phyloP scores from a whole-genome alignment of 768 basidiomycete species.

The Harrya chromipes region DNA sequence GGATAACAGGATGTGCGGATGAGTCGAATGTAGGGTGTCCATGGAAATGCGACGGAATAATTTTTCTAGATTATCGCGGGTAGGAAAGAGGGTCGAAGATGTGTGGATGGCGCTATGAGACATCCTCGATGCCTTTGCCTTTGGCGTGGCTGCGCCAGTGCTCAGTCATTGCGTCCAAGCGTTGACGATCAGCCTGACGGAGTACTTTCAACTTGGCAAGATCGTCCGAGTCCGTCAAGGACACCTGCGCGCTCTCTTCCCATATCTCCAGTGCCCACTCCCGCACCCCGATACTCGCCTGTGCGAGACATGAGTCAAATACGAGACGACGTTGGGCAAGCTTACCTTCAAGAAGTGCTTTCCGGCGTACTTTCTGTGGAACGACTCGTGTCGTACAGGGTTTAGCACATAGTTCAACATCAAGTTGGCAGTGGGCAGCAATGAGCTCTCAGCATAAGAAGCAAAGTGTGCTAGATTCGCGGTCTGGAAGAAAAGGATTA shows the following conservation, averaged over 20 bases:
- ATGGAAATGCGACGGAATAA: conserved; percentile 21
- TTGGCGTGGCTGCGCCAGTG: conserved; percentile 9
- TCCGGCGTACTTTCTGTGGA: conserved; percentile 86
- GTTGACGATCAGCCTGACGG: conserved; percentile 20
- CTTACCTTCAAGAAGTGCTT: conserved; percentile 82
- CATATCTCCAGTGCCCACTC: conserved; percentile 83
- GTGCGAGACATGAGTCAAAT: conserved; percentile 4
- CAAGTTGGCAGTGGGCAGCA: conserved; percentile 77
- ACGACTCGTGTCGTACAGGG: conserved; percentile 66
- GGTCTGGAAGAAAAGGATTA: conserved; percentile 46
- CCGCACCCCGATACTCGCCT: conserved; percentile 82
- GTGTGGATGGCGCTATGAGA: conserved; percentile 11
- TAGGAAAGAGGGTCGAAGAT: background rate
- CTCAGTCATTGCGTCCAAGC: conserved; percentile 12
- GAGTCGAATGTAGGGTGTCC: conserved; percentile 25
- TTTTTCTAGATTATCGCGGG: conserved; percentile 19
- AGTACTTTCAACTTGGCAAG: conserved; percentile 37
- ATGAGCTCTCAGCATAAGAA: conserved; percentile 73
- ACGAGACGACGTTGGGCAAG: background rate
- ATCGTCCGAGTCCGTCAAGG: conserved; percentile 47
- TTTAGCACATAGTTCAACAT: conserved; percentile 88
- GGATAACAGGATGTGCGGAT: conserved; percentile 21
- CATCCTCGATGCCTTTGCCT: conserved; percentile 7
- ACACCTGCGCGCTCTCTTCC: conserved; percentile 58
- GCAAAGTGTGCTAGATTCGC: conserved; percentile 87